Evolutionary conservation across 2,329 filamentous ascomycete species (phyloP), one percentile per base, ranked within the genome.

Genomic region (Aspergillus aculeatus): DNA sequence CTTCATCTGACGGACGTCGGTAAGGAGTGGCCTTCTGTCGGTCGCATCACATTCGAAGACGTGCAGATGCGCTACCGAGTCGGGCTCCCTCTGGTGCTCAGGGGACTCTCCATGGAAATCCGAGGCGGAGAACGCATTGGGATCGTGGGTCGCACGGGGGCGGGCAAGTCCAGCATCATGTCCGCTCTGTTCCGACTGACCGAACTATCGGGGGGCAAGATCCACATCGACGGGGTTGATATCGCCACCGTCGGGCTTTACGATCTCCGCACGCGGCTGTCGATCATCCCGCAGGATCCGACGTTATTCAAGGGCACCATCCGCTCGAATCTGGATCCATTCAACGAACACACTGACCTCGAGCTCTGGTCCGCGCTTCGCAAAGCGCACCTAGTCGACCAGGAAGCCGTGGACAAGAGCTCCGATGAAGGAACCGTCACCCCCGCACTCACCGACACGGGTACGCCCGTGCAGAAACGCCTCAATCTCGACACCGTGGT

Each of bases 11-110:
- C 75, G 48, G 85, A 92, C 5, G 85, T 96, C 3, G 85, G 86
- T 19, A 79, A 85, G 1, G 83, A 83, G 21, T 99, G 95, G 95
- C 95, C 95, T 0, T 88, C 96, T 69, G 86, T 86, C 66, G 95
- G 94, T 29, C 90, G 93, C 71, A 93, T 94, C 63, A 72, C 86
- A 23, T 93, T 94, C 71, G 82, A 88, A 60, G 80, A 90, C 52
- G 89, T 92, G 50, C 80, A 91, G 73, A 93, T 94, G 90, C 85
- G 90, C 16, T 94, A 94, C 73, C 86, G 90, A 12, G 80, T 80
- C 7, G 85, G 86, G 1, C 80, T 94, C 0, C 91, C 90, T 0
- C 83, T 93, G 1, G 90, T 93, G 0, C 82, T 94, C 3, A 83
- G 85, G 52, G 88, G 87, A 0, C 77, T 95, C 11, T 83, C 79